Percentiles rank a stretch among this genome's conserved stretches.
phyloP scores from a whole-genome alignment of 805 yeast genomes.

The Jamesozyma gamospora region DNA sequence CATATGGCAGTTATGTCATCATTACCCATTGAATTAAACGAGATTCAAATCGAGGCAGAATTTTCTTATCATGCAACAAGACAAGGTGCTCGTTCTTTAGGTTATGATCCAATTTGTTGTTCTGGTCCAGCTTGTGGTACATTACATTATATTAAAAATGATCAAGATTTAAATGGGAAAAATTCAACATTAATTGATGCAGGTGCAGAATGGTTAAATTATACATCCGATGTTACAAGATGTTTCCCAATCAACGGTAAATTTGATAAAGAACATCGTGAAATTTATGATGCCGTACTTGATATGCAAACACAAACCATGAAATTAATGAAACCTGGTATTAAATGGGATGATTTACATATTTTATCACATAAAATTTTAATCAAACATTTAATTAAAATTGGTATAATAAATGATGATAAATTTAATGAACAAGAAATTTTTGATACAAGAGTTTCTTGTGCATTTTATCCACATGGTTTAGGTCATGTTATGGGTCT shows the following conservation, averaged over 20 bases:
- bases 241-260: conserved; percentile 88
- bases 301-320: conserved; percentile 75
- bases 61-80: conserved; percentile 87
- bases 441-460: conserved; percentile 57
- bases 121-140: conserved; percentile 88
- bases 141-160: conserved; percentile 80
- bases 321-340: conserved; percentile 72
- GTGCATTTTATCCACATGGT: conserved; percentile 89
- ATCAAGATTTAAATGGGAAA: conserved; percentile 47
- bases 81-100: conserved; percentile 82
- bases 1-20: conserved; percentile 92
- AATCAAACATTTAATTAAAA: conserved; percentile 54
- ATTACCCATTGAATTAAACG: conserved; percentile 74
- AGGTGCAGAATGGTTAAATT: conserved; percentile 93
- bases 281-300: conserved; percentile 65
- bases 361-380: conserved; percentile 67
- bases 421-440: conserved; percentile 52
- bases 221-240: conserved; percentile 90
- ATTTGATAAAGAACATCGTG: conserved; percentile 81
- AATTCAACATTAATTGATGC: conserved; percentile 81
- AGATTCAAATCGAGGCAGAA: conserved; percentile 91
- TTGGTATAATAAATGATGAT: conserved; percentile 63
- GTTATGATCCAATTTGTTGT: conserved; percentile 94
- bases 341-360: conserved; percentile 77
- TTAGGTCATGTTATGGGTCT: conserved; percentile 87